Percentiles rank a stretch among this genome's conserved stretches.
Evolutionary conservation across 2,329 filamentous ascomycete genomes (phyloP).

Genomic region (Venturia nashicola): DNA sequence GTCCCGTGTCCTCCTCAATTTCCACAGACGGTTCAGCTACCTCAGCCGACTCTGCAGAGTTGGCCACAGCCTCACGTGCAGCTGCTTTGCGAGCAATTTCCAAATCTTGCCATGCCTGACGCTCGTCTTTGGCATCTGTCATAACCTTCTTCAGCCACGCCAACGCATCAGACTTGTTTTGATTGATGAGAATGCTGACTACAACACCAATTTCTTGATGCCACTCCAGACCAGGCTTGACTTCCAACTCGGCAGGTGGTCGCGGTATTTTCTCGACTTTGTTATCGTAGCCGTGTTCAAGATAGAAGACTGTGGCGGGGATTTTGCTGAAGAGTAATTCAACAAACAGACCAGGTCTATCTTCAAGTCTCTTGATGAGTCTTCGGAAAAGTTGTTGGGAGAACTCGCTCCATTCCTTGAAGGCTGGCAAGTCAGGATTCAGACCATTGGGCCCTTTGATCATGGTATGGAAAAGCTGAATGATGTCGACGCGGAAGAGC

Average conservation of each 20-base stretch:
- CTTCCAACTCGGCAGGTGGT: conserved; percentile 70
- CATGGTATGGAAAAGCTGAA: conserved; percentile 79
- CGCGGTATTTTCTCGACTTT: conserved; percentile 55
- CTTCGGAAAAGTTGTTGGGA: conserved; percentile 72
- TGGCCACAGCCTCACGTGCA: conserved; percentile 14
- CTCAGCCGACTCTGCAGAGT: neutral
- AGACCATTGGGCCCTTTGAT: conserved; percentile 77
- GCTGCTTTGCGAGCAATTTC: conserved; percentile 45
- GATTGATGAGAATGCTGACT: conserved; percentile 67
- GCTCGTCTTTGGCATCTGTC: conserved; percentile 54
- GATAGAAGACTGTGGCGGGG: conserved; percentile 66
- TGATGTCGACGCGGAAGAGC: conserved; percentile 81
- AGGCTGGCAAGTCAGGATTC: conserved; percentile 52
- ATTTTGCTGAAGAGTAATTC: conserved; percentile 96
- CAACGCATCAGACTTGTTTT: conserved; percentile 63
- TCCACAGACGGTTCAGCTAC: neutral
- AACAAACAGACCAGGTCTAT: conserved; percentile 72
- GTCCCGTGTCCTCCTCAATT: conserved; percentile 12
- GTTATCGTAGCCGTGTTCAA: conserved; percentile 83
- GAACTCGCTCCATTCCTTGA: conserved; percentile 84
- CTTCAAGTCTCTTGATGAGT: conserved; percentile 71
- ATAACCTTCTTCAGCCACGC: conserved; percentile 70
- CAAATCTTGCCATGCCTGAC: conserved; percentile 65
- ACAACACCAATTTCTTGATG: conserved; percentile 64
- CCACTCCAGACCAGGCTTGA: conserved; percentile 56